Base-by-base conservation (phyloP, 805 yeast species). In the Peterozyma xylosa region DNA sequence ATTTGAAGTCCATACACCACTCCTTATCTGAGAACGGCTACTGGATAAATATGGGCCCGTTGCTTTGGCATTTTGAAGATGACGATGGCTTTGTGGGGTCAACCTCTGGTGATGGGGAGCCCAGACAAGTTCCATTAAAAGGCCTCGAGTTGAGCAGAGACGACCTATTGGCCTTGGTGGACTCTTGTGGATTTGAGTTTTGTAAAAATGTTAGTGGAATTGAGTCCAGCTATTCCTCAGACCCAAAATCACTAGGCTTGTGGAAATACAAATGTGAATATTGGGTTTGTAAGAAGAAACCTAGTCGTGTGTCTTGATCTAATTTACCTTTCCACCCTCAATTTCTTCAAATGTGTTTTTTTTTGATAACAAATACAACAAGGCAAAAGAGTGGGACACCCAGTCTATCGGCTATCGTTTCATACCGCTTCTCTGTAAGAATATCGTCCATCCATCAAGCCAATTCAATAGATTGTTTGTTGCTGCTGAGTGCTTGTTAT, bases 21-120 rank as follows among this genome's bases (percentile, higher is more conserved):
- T 66, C 74, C 18, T 51, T 80, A 45, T 63, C 66, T 32, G 54
- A 57, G 0, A 62, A 59, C 17, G 86, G 83, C 0, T 44, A 60
- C 14, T 81, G 86, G 86, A 60, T 80, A 27, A 80, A 81, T 53
- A 74, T 78, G 54, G 89, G 89, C 0, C 88, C 87, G 0, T 59
- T 81, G 37, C 60, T 79, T 42, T 81, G 89, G 89, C 91, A 84
- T 58, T 79, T 71, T 54, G 89, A 82, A 51, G 74, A 72, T 45
- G 74, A 70, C 32, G 64, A 58, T 14, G 62, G 60, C 13, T 53
- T 60, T 9, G 53, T 51, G 3, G 50, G 57, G 7, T 49, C 52
- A 1, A 51, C 53, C 5, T 42, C 47, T 1, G 54, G 53, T 3
- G 54, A 60, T 29, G 59, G 57, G 4, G 45, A 48, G 5, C 48